Conservation (phyloP, 2,329 filamentous ascomycete genomes). For the Cucurbitaria berberidis region DNA sequence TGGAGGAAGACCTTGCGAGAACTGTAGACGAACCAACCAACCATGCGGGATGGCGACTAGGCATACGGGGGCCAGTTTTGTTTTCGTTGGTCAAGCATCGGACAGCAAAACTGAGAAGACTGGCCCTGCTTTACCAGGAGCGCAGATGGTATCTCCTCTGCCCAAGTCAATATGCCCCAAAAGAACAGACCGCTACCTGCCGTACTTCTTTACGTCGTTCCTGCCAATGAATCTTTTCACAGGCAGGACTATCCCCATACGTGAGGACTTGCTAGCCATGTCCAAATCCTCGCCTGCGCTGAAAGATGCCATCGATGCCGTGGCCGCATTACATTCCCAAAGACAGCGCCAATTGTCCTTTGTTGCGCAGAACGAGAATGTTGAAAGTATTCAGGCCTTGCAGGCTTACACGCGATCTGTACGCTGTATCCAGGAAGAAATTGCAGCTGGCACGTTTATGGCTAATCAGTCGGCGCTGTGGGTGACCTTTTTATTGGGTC, state of each 20-base stretch:
- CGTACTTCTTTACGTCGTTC: conserved; percentile 32
- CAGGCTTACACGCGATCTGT: conserved; percentile 29
- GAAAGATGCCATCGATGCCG: conserved; percentile 27
- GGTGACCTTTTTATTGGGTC: conserved; percentile 33
- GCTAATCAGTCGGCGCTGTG: conserved; percentile 28
- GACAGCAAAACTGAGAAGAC: neutral
- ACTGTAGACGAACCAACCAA: conserved; percentile 25
- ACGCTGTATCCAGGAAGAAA: conserved; percentile 14
- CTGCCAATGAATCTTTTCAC: conserved; percentile 30
- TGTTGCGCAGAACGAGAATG: neutral
- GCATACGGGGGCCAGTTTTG: conserved; percentile 5
- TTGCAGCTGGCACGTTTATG: conserved; percentile 14
- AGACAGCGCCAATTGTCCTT: neutral
- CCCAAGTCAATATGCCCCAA: neutral
- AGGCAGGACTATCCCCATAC: conserved; percentile 7
- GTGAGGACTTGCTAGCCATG: conserved; percentile 17
- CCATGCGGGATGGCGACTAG: conserved; percentile 14
- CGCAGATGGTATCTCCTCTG: neutral
- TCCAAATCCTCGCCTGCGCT: conserved; percentile 19
- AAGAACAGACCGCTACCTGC: conserved; percentile 12
- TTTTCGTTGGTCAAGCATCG: conserved; percentile 22
- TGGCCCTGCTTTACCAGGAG: neutral
- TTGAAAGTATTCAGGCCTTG: conserved; percentile 11
- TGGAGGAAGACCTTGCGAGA: conserved; percentile 29
- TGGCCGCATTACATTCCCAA: conserved; percentile 20